A percentile compares a stretch with the other conserved stretches of the same genome.
These are phyloP conservation scores for Crithidia expoeki DNA, from an alignment of 208 protist genomes.

Conservation along the genomic window DNA sequence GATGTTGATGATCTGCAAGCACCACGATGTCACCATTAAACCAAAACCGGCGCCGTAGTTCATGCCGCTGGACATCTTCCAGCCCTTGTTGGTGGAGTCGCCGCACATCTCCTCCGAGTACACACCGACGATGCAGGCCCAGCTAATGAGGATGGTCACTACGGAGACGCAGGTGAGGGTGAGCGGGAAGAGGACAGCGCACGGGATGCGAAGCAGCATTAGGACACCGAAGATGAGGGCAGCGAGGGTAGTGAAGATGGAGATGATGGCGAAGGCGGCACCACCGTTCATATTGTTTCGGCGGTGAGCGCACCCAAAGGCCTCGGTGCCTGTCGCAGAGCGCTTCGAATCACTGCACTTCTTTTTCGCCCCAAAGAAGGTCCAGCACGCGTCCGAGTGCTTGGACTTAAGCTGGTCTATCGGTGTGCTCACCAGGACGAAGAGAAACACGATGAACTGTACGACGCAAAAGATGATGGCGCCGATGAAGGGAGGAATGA, in stretches of 20 bases:
- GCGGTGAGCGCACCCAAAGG: conserved; percentile 27
- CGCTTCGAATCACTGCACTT: conserved; percentile 26
- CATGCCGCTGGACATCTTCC: background rate
- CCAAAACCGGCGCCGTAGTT: conserved; percentile 34
- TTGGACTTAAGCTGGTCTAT: conserved; percentile 10
- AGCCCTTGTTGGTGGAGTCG: background rate
- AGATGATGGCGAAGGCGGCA: conserved; percentile 43
- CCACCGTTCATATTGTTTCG: conserved; percentile 38
- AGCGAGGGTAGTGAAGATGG: conserved; percentile 36
- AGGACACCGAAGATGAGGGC: conserved; percentile 31
- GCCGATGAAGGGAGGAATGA: conserved; percentile 24
- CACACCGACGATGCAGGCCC: conserved; percentile 24
- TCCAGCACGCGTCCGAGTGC: conserved; percentile 22
- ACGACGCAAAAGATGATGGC: conserved; percentile 36
- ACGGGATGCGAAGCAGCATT: conserved; percentile 27
- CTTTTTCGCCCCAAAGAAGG: conserved; percentile 43
- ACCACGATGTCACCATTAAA: conserved; percentile 30
- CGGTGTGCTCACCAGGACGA: conserved; percentile 29
- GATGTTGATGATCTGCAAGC: conserved; percentile 30
- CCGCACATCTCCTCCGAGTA: conserved; percentile 17
- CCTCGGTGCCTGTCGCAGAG: conserved; percentile 1
- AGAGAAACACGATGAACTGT: conserved; percentile 35
- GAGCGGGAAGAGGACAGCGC: conserved; percentile 26
- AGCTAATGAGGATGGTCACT: conserved; percentile 21
- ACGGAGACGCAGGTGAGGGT: conserved; percentile 26